Evolutionary conservation across 148 eudicot species (phyloP).

Genomic region (Vaccinium myrtillus): DNA sequence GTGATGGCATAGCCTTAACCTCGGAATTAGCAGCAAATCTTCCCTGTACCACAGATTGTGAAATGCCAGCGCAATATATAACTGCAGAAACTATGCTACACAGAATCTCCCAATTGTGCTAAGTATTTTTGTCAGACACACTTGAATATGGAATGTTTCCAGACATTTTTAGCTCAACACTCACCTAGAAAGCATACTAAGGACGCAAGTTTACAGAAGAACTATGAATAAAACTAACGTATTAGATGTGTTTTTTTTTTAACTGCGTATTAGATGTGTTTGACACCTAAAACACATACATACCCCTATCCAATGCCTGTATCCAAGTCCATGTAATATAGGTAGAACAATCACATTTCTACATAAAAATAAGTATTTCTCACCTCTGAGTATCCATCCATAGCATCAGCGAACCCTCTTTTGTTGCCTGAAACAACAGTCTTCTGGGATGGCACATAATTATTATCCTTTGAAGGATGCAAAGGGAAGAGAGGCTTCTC

Average conservation of each 20-base stretch:
- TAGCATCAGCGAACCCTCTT: conserved; percentile 54
- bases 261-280: not conserved
- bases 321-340: not conserved
- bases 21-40: conserved; percentile 26
- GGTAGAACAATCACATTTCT: conserved; percentile 7
- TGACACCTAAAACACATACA: not conserved
- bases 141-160: not conserved
- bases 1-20: conserved; percentile 25
- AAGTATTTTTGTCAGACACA: not conserved
- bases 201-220: not conserved
- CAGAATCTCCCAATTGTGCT: not conserved
- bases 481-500: conserved; percentile 54
- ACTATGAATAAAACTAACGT: not conserved
- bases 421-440: conserved; percentile 48
- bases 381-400: conserved; percentile 39
- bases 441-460: conserved; percentile 26
- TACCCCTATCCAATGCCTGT: not conserved
- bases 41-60: conserved; percentile 24
- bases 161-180: not conserved
- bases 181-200: not conserved
- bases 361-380: conserved; percentile 11
- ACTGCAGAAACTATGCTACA: conserved; percentile 13
- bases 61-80: conserved; percentile 12
- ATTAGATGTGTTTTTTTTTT: not conserved
- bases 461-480: conserved; percentile 36